Base-by-base conservation (phyloP, 164 flowering plant genomes). In the Dillenia turbinata region DNA sequence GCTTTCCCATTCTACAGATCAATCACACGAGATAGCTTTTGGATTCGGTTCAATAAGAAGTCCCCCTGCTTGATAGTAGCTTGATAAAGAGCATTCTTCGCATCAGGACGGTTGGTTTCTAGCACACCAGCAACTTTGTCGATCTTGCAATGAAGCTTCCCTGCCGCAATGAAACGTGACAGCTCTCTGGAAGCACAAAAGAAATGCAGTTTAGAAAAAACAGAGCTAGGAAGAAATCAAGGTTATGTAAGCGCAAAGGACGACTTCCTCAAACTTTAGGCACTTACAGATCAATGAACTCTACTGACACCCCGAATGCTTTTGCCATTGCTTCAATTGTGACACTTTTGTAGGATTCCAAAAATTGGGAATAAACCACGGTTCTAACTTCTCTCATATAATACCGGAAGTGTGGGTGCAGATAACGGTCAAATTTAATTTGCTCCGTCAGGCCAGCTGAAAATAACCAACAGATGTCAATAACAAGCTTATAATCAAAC, bases 51-150 rank as follows among this genome's bases (percentile, higher is more conserved):
- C 62, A 93, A 60, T 13, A 93, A 64, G 79, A 90, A 89, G 73
- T 93, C 98, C 6, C 98, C 98, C 80, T 93, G 97, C 80, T 89
- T 93, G 75, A 93, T 93, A 2, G 97, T 93, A 58, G 96, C 82
- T 75, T 93, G 98, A 69, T 93, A 93, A 8, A 93, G 88, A 46
- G 97, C 97, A 75, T 93, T 93, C 81, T 90, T 90, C 11, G 96
- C 89, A 71, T 93, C 98, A 0, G 98, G 97, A 11, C 96, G 84
- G 63, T 94, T 94, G 2, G 98, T 94, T 67, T 94, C 98, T 46
- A 91, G 74, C 33, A 91, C 97, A n/a, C 98, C 97, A n/a, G 96
- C 95, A 47, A 94, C 97, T 73, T 91, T 91, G 62, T 94, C 99
- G 43, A 94, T 91, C 87, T 94, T 94, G 81, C 97, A 91, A 58